phyloP scores from a whole-genome alignment of 768 basidiomycete genomes.

The Rossbeevera mucosa region DNA sequence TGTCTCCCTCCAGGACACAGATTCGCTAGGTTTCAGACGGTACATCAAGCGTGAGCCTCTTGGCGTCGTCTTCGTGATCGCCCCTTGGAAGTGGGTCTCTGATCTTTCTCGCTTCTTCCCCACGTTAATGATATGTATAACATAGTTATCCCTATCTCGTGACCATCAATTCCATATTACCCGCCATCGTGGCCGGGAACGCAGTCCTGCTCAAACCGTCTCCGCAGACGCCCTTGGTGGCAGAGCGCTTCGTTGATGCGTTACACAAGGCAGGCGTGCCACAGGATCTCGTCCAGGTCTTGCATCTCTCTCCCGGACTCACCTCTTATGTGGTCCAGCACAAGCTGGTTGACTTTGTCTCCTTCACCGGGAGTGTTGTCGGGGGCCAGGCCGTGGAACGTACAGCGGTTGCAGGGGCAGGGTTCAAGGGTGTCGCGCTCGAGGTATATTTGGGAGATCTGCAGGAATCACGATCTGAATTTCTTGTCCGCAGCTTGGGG shows the following conservation, averaged over 20 bases:
- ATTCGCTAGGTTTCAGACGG: slow-evolving; percentile 78
- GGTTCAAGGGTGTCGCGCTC: slow-evolving; percentile 84
- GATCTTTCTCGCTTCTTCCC: neutral
- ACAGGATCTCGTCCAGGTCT: slow-evolving; percentile 62
- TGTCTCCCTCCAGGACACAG: slow-evolving; percentile 66
- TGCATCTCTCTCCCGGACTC: slow-evolving; percentile 66
- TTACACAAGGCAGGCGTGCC: slow-evolving; percentile 79
- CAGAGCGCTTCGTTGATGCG: slow-evolving; percentile 71
- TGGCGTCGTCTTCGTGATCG: slow-evolving; percentile 83
- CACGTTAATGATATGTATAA: neutral
- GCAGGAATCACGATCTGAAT: slow-evolving; percentile 1
- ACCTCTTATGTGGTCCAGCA: slow-evolving; percentile 60
- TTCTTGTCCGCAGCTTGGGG: slow-evolving; percentile 64
- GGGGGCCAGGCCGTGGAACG: slow-evolving; percentile 73
- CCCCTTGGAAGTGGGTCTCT: slow-evolving; percentile 82
- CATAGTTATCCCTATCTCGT: slow-evolving; percentile 83
- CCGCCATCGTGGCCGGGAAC: slow-evolving; percentile 88
- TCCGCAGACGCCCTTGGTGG: slow-evolving; percentile 89
- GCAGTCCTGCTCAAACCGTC: slow-evolving; percentile 91
- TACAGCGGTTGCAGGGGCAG: slow-evolving; percentile 57
- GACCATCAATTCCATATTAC: slow-evolving; percentile 87
- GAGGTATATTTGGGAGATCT: slow-evolving; percentile 48
- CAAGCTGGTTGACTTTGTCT: slow-evolving; percentile 69
- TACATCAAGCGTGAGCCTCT: slow-evolving; percentile 81
- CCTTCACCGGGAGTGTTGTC: slow-evolving; percentile 85